Evolutionary conservation across 345 rosid species (phyloP).

Genomic region (Sapria himalayana): DNA sequence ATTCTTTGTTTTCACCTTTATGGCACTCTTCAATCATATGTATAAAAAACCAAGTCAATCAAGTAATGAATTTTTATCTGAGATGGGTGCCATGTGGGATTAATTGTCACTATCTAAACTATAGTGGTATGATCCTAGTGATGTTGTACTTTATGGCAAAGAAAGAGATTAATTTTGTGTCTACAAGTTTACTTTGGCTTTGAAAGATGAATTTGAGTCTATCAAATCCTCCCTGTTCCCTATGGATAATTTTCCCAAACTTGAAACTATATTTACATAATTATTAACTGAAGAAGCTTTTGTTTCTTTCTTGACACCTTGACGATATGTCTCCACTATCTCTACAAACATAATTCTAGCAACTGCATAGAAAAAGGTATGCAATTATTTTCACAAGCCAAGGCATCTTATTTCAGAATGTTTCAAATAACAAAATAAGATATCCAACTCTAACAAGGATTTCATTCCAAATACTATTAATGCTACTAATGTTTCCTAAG

Average conservation of each 20-base stretch:
- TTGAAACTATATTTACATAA: background rate
- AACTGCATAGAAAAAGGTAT: background rate
- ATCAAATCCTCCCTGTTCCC: background rate
- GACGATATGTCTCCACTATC: too few species aligned
- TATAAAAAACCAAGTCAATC: background rate
- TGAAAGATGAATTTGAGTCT: background rate
- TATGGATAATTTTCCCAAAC: background rate
- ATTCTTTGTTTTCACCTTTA: background rate
- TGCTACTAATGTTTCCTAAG: too few species aligned
- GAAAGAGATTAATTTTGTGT: background rate
- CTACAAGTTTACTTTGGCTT: background rate
- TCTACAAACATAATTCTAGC: too few species aligned
- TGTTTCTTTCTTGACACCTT: too few species aligned
- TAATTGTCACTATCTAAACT: background rate
- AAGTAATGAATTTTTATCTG: background rate
- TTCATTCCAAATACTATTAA: too few species aligned
- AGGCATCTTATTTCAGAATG: too few species aligned
- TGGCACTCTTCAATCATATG: background rate
- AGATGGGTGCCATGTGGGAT: background rate
- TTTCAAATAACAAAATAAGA: too few species aligned
- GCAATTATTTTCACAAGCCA: background rate
- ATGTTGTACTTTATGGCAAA: background rate
- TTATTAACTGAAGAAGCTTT: background rate
- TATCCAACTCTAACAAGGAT: too few species aligned
- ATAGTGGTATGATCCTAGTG: background rate